These are phyloP conservation scores for Colletotrichum spinosum DNA, from an alignment of 2,329 filamentous ascomycete species.

Conservation along the genomic window DNA sequence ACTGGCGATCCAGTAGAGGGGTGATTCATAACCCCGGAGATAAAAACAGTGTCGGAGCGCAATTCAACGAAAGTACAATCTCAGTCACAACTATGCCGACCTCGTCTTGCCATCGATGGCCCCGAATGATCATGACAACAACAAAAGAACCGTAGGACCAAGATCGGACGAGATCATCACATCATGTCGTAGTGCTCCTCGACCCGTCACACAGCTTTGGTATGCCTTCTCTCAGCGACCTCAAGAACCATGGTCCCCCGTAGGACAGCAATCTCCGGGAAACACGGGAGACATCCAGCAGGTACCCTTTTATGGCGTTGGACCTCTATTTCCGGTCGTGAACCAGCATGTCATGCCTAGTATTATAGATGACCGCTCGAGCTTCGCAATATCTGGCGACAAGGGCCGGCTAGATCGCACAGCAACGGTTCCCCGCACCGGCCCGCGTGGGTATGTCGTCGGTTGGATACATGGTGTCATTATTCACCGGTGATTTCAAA, in stretches of 20 bases:
- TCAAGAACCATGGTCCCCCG: constrained; percentile 1
- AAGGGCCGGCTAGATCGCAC: constrained; percentile 2
- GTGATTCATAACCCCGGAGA: background rate
- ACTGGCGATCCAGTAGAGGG: background rate
- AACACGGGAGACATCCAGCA: constrained; percentile 6
- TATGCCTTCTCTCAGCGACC: background rate
- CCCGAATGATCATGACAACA: background rate
- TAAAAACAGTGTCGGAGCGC: too few relatives aligned
- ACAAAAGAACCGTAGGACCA: background rate
- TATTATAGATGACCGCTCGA: background rate
- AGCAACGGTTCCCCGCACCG: constrained; percentile 25
- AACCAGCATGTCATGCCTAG: background rate
- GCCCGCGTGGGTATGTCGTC: constrained; percentile 23
- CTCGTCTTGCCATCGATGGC: background rate
- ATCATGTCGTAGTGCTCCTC: background rate
- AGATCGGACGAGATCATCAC: background rate
- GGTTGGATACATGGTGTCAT: constrained; percentile 20
- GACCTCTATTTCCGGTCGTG: background rate
- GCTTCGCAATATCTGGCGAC: constrained; percentile 9
- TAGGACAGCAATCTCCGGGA: constrained; percentile 19
- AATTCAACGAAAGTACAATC: too few relatives aligned
- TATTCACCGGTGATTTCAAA: background rate
- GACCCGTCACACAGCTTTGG: background rate
- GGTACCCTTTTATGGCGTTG: constrained; percentile 21
- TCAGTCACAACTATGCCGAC: too few relatives aligned